These are phyloP conservation scores for Salisapilia sapeloensis DNA, from an alignment of 352 stramenopile genomes.

Conservation along the genomic window DNA sequence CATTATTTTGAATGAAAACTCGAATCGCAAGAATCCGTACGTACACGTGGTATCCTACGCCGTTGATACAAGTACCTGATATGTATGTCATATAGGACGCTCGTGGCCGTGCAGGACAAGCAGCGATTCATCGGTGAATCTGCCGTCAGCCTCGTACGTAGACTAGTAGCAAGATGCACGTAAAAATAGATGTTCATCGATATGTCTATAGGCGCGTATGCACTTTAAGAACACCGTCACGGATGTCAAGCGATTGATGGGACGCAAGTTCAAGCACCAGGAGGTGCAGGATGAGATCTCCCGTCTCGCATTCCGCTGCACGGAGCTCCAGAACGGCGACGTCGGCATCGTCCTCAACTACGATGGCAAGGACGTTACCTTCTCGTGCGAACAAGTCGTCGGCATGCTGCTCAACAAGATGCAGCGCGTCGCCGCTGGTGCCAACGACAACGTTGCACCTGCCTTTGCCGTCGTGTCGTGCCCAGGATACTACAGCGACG, in stretches of 20 bases:
- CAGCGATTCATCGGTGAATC: conserved; percentile 89
- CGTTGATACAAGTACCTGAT: background rate
- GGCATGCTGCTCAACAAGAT: conserved; percentile 98
- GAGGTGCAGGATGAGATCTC: conserved; percentile 93
- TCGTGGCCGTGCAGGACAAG: conserved; percentile 79
- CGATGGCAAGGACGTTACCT: conserved; percentile 78
- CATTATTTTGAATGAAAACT: conserved; percentile 99
- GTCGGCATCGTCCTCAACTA: conserved; percentile 87
- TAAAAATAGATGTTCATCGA: background rate
- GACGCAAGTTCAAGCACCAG: conserved; percentile 91
- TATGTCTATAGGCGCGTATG: conserved; percentile 40
- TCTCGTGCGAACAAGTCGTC: conserved; percentile 92
- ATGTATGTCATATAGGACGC: conserved; percentile 20
- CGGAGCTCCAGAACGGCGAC: conserved; percentile 76
- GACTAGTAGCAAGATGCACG: conserved; percentile 2
- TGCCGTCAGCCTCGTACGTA: conserved; percentile 65
- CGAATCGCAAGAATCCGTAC: conserved; percentile 95
- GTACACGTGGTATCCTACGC: conserved; percentile 4
- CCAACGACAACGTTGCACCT: conserved; percentile 79
- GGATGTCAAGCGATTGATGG: conserved; percentile 95
- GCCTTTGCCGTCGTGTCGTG: conserved; percentile 91
- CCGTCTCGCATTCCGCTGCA: conserved; percentile 82
- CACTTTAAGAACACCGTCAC: conserved; percentile 98
- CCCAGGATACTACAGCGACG: conserved; percentile 95
- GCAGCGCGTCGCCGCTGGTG: conserved; percentile 85